Evolutionary conservation across 495 filamentous ascomycete species (phyloP).

Genomic region (Beverwykella pulmonaria): DNA sequence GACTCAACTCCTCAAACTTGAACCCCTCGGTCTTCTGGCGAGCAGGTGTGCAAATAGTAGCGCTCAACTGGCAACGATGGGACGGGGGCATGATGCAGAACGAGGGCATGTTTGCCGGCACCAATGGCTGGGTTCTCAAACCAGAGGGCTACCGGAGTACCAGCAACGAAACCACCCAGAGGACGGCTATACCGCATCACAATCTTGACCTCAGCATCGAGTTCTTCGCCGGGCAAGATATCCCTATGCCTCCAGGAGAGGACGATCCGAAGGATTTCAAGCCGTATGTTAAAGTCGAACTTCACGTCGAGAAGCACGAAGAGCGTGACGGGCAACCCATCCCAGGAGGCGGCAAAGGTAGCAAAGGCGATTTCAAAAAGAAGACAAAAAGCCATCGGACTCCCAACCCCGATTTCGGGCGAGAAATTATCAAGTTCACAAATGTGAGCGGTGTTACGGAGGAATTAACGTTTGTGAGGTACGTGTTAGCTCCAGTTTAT

Average conservation of each 20-base stretch:
- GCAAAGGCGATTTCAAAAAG: conserved; percentile 68
- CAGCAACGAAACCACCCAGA: conserved; percentile 27
- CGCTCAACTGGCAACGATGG: conserved; percentile 90
- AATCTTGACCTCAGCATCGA: conserved; percentile 58
- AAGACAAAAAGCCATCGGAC: conserved; percentile 65
- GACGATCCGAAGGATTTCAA: conserved; percentile 63
- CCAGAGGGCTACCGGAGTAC: conserved; percentile 65
- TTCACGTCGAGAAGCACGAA: conserved; percentile 70
- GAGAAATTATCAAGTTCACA: conserved; percentile 64
- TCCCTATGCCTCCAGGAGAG: conserved; percentile 58
- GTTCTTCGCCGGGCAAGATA: conserved; percentile 59
- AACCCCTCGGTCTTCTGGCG: conserved; percentile 85
- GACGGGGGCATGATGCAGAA: conserved; percentile 97
- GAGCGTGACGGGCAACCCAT: conserved; percentile 45
- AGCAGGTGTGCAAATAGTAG: conserved; percentile 87
- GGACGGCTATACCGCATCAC: conserved; percentile 44
- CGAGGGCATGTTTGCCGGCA: conserved; percentile 84
- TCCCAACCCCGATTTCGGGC: conserved; percentile 69
- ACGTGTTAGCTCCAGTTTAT: conserved; percentile 38
- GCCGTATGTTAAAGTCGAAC: conserved; percentile 78
- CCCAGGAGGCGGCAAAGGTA: conserved; percentile 51
- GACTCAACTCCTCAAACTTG: conserved; percentile 81
- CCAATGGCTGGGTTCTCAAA: conserved; percentile 82
- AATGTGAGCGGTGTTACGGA: conserved; percentile 68
- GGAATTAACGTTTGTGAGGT: conserved; percentile 80